Base-by-base conservation (phyloP, 768 basidiomycete species). In the Lentinula guzmanii region DNA sequence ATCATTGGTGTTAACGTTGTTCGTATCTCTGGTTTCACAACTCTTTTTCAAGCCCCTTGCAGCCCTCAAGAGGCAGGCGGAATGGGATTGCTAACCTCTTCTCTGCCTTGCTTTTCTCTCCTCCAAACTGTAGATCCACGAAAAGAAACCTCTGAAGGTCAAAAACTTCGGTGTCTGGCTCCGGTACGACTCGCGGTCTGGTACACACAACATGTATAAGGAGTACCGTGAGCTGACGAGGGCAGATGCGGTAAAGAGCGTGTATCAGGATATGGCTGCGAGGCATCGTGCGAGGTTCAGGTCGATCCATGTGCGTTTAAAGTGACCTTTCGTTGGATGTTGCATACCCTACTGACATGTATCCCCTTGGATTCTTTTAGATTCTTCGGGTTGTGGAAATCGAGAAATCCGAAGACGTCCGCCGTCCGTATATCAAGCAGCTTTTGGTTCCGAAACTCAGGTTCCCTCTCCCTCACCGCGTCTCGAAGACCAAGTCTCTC, bases 161-260 rank as follows among this genome's bases (percentile, higher is more conserved):
- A 98, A 99, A 86, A 98, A 97, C 89, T 98, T 99, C 74, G 97
- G 97, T 67, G 92, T 99, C 80, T 98, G 97, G 97, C 78, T 99
- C 74, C 91, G 96, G 69, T 99, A 99, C 79, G 97, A 99, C 80
- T 98, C 96, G 59, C 94, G 96, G 70, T 97, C 95, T 56, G 97
- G 97, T 65, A 99, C 97, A 51, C 97, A 98, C 89, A 99, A 99
- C 87, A 96, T 98, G 95, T 97, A 97, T 91, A 95, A 95, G 86
- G 91, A 93, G 77, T 98, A 93, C 90, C 93, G 95, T 72, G 96
- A 98, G 70, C 89, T 99, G 69, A 83, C 83, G 68, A 89, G 97
- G 66, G 89, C 93, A 63, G 95, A 93, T 74, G 96, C 97, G 61
- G 97, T 98, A 74, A 95, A 91, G 84, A 83, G 88, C 69, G 77